Conservation (phyloP, 2,329 filamentous ascomycete genomes). For the Biscogniauxia marginata region DNA sequence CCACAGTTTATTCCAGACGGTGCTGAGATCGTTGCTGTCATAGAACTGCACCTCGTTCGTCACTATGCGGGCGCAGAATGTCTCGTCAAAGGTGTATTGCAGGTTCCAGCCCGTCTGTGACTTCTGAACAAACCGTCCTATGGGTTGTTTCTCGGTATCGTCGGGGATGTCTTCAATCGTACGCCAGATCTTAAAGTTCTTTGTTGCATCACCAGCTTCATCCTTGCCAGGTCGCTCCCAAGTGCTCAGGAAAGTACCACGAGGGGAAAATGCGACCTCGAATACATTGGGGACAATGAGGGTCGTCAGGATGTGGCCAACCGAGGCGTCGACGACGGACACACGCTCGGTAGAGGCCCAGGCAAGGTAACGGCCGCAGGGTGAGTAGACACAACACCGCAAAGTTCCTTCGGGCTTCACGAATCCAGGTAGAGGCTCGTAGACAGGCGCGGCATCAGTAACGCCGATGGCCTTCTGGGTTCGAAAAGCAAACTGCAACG, state of each 20-base stretch:
- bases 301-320: constrained; percentile 70
- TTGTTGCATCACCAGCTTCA: constrained; percentile 86
- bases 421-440: constrained; percentile 82
- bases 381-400: constrained; percentile 92
- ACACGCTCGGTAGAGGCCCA: constrained; percentile 90
- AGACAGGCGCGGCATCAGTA: constrained; percentile 86
- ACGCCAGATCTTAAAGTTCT: constrained; percentile 97
- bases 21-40: constrained; percentile 79
- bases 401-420: constrained; percentile 86
- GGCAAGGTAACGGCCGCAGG: constrained; percentile 92
- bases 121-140: constrained; percentile 94
- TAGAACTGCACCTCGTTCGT: constrained; percentile 99
- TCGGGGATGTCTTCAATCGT: constrained; percentile 68
- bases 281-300: constrained; percentile 82
- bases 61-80: constrained; percentile 86
- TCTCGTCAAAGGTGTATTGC: constrained; percentile 93
- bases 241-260: constrained; percentile 89
- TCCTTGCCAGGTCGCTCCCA: constrained; percentile 95
- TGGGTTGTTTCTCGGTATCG: constrained; percentile 65
- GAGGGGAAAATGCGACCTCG: constrained; percentile 91
- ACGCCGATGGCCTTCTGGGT: constrained; percentile 96
- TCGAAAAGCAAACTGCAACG: constrained; percentile 94
- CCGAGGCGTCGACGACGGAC: constrained; percentile 77
- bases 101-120: constrained; percentile 94
- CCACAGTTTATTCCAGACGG: constrained; percentile 92